Percentiles rank a stretch among this genome's conserved stretches.
Conservation (phyloP, 2,329 filamentous ascomycete genomes). For the Hypoxylon sp. region DNA sequence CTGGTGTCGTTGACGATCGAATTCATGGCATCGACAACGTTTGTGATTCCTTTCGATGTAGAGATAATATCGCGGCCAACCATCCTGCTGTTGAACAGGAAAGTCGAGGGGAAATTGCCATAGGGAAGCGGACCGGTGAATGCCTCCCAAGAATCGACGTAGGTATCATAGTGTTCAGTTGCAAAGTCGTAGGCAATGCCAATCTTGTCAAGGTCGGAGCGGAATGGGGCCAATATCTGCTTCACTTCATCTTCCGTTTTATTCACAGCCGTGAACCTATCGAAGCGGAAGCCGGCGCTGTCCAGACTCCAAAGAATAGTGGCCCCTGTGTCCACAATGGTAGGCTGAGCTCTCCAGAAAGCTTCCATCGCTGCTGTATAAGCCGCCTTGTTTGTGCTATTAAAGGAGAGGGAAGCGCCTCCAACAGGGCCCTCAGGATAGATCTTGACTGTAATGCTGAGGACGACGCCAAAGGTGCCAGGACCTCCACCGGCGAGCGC, state of each 20-base stretch:
- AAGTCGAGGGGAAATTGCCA: background rate
- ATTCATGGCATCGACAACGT: background rate
- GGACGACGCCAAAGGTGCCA: slow-evolving; percentile 67
- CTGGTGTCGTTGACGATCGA: background rate
- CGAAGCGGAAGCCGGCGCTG: background rate
- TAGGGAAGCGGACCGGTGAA: background rate
- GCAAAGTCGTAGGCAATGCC: background rate
- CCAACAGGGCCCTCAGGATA: slow-evolving; percentile 54
- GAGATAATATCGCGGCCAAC: background rate
- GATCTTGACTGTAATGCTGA: slow-evolving; percentile 65
- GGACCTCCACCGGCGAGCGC: slow-evolving; percentile 65
- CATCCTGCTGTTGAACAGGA: background rate
- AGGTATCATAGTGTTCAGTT: background rate
- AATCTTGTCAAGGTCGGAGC: background rate
- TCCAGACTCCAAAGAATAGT: background rate
- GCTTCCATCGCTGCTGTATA: slow-evolving; percentile 2
- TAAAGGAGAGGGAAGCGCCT: slow-evolving; percentile 18
- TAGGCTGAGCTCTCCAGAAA: background rate
- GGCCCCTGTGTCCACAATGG: background rate
- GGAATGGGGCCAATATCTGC: background rate
- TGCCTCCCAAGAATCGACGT: background rate
- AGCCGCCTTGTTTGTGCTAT: background rate
- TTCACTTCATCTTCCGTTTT: background rate
- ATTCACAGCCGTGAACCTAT: background rate
- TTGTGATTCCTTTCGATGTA: background rate